These are phyloP conservation scores for Cryptococcus sp. DNA, from an alignment of 1,284 basidiomycete genomes.

Conservation along the genomic window DNA sequence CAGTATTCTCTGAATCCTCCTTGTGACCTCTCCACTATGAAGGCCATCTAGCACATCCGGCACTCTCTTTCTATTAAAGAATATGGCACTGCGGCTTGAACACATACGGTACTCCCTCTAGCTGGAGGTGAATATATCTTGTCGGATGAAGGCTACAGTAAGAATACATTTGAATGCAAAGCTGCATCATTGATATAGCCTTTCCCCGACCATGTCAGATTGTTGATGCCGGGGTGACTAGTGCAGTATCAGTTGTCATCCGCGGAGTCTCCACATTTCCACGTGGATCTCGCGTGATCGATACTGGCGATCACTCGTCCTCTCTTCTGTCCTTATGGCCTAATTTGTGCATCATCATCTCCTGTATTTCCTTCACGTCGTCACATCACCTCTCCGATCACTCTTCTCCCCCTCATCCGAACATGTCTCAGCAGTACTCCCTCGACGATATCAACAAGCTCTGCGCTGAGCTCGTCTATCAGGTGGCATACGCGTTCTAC, in stretches of 20 bases:
- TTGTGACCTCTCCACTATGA: constrained; percentile 32
- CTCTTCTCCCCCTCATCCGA: not conserved
- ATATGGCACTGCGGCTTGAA: constrained; percentile 33
- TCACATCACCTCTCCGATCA: not conserved
- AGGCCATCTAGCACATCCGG: constrained; percentile 32
- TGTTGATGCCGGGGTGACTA: too few species aligned
- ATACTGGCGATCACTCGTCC: not conserved
- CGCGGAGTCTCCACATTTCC: too few species aligned
- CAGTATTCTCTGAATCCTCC: constrained; percentile 27
- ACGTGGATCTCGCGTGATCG: too few species aligned
- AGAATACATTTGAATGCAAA: not conserved
- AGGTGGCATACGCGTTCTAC: constrained; percentile 91
- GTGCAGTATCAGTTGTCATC: too few species aligned
- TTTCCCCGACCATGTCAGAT: too few species aligned
- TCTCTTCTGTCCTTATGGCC: too few species aligned
- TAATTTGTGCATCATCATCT: not conserved
- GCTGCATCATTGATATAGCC: too few species aligned
- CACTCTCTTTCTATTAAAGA: constrained; percentile 32
- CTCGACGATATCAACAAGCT: constrained; percentile 33
- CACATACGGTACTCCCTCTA: constrained; percentile 22
- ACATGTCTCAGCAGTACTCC: constrained; percentile 26
- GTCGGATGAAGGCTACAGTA: not conserved
- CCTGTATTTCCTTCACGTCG: constrained; percentile 9
- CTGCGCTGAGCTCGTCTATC: constrained; percentile 67
- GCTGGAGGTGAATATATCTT: not conserved